Percentiles rank a stretch among this genome's conserved stretches.
phyloP scores from a whole-genome alignment of 2,329 filamentous ascomycete genomes.

The Xylaria arbuscula region DNA sequence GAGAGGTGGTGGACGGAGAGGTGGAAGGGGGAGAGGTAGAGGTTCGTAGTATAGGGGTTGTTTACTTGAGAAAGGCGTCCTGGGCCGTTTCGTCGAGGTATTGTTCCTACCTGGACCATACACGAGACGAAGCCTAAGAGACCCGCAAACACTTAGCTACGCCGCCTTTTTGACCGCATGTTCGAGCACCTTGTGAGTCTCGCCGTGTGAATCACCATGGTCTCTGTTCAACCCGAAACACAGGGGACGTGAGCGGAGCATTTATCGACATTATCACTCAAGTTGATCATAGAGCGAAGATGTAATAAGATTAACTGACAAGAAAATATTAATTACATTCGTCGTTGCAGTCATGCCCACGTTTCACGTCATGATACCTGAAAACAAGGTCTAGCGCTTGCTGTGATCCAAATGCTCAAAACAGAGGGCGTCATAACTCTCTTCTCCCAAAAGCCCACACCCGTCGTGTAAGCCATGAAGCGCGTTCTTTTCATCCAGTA shows the following conservation, averaged over 20 bases:
- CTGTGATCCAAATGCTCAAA: not conserved
- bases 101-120: too few relatives aligned
- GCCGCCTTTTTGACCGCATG: not conserved
- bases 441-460: not conserved
- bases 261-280: not conserved
- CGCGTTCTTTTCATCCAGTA: not conserved
- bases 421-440: not conserved
- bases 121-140: too few relatives aligned
- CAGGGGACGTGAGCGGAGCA: not conserved
- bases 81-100: not conserved
- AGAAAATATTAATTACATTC: not conserved
- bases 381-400: not conserved
- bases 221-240: not conserved
- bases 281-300: not conserved
- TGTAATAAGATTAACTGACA: not conserved
- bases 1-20: constrained; percentile 46
- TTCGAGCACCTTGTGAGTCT: not conserved
- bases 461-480: too few relatives aligned
- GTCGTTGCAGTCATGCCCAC: constrained; percentile 5
- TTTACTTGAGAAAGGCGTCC: not conserved
- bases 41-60: constrained; percentile 2
- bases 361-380: constrained; percentile 6
- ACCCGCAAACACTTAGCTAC: too few relatives aligned
- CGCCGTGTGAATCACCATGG: not conserved
- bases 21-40: constrained; percentile 37